A percentile compares a stretch with the other conserved stretches of the same genome.
Conservation (phyloP, 495 filamentous ascomycete genomes). For the Annulohypoxylon maeteangense region DNA sequence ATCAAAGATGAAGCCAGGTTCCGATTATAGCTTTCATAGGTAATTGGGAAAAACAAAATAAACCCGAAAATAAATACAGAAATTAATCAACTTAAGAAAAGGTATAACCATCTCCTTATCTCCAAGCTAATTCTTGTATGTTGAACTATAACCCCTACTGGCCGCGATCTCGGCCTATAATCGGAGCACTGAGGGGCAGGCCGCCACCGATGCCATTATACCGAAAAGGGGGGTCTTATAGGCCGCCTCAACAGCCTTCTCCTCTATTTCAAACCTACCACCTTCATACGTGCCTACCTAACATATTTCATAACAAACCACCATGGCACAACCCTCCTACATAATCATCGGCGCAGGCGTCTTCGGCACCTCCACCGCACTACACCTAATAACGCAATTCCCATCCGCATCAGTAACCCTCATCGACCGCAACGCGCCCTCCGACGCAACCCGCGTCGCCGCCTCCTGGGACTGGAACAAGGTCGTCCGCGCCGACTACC, state of each 20-base stretch:
- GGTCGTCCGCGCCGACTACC: slow-evolving; percentile 73
- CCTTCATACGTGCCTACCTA: background rate
- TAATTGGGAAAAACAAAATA: background rate
- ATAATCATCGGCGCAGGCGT: slow-evolving; percentile 73
- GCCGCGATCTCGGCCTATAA: slow-evolving; percentile 30
- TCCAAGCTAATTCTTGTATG: background rate
- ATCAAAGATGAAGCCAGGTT: background rate
- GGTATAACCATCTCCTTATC: background rate
- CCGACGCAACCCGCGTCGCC: slow-evolving; percentile 56
- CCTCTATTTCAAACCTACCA: background rate
- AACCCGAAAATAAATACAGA: background rate
- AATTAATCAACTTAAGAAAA: background rate
- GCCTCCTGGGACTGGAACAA: slow-evolving; percentile 77
- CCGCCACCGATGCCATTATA: slow-evolving; percentile 8
- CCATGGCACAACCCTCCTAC: slow-evolving; percentile 55
- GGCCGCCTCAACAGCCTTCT: background rate
- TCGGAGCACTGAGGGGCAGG: slow-evolving; percentile 35
- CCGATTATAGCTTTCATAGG: background rate
- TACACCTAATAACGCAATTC: slow-evolving; percentile 64
- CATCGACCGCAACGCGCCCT: slow-evolving; percentile 66
- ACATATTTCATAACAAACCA: background rate
- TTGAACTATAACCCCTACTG: background rate
- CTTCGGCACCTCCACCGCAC: slow-evolving; percentile 73
- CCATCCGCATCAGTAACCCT: slow-evolving; percentile 64
- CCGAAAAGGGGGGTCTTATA: background rate